Evolutionary conservation across 1,284 basidiomycete genomes (phyloP), one percentile per base, ranked within the genome.

Genomic region (Cryptococcus sp.): DNA sequence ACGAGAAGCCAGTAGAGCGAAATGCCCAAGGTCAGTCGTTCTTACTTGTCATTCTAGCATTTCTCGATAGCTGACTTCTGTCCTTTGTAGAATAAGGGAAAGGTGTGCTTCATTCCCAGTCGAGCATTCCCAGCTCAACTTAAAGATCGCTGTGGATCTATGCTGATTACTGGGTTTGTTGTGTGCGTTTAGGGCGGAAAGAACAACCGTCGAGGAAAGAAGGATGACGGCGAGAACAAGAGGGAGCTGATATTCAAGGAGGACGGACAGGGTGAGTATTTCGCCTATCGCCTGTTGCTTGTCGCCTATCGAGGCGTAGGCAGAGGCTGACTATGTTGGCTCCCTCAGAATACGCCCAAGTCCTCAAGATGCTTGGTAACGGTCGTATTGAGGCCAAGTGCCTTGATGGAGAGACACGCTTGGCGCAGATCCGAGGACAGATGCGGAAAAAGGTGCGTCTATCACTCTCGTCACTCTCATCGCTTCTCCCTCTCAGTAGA

Each of bases 131-230:
- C 31, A 35, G 7, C 31, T 35, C 31, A 8, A 35, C 13, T 35
- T 4, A 31, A 10, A 35, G 31, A 35, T 35, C 5, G 31, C 22
- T 19, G 22, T 19, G 42, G 10, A 2, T 5, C 2, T 35, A 35
- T 35, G 13, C 31, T 35, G 13, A 35, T 35, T 35, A 13, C 8
- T 4, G 2, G 31, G 31, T 13, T 35, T 8, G 31, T 35, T 8
- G 4, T 35, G 8, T 35, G 8, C 10, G 31, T 35, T 52, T 49
- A 99, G 92, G 95, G 96, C 79, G 96, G 96, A 67, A 99, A 99
- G 85, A 99, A 99, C 83, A 88, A 96, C 81, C 87, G 95, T 85
- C 87, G 95, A 82, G 95, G 95, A 86, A 99, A 99, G 87, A 98
- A 98, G 82, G 95, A 99, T 82, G 95, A 93, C 81, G 93, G 97